Evolutionary conservation across 352 stramenopile species (phyloP), one percentile per base, ranked within the genome.

Genomic region (Phytophthora fragariae): DNA sequence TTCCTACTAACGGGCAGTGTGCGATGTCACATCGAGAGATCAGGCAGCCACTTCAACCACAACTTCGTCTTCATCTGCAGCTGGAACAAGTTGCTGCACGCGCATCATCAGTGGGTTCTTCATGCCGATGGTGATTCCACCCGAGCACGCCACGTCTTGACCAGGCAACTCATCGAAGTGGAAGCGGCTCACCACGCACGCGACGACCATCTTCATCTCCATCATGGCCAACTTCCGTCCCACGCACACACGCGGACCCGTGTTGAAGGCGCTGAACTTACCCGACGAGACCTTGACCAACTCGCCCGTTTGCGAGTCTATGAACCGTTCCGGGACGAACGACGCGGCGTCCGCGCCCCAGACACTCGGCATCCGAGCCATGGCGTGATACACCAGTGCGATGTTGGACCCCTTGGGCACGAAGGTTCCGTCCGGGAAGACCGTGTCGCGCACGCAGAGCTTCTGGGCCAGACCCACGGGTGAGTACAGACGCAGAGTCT

Each of bases 141-240:
- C 47, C 47, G n/a, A 27, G 47, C 47, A 54, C 19, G 47, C 19
- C 47, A 54, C 47, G 3, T 54, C 47, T 29, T 54, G 47, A 4
- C 47, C 47, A 29, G 47, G 47, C 47, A 76, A 17, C 8, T 83
- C 55, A 5, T 70, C 56, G 31, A 97, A 57, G 29, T 83, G 59
- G 49, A 90, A 95, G 17, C 81, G 69, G 31, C 73, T 73, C 14
- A 96, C 65, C 8, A 96, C 27, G 19, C 66, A 72, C 3, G 75
- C 68, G 3, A 90, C 57, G 10, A 90, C 72, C 39, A 92, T 82
- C 57, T 96, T 93, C 72, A 95, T 91, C 72, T 96, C 85, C n/a
- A 95, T 60, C 76, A 95, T 80, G 4, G 91, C 89, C 10, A 97
- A 39, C 24, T 86, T 80, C 41, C 50, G 46, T 1, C 75, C 75